Evolutionary conservation across 2,329 filamentous ascomycete genomes (phyloP), one percentile per base, ranked within the genome.

Genomic region (Huntiella bhutanensis): DNA sequence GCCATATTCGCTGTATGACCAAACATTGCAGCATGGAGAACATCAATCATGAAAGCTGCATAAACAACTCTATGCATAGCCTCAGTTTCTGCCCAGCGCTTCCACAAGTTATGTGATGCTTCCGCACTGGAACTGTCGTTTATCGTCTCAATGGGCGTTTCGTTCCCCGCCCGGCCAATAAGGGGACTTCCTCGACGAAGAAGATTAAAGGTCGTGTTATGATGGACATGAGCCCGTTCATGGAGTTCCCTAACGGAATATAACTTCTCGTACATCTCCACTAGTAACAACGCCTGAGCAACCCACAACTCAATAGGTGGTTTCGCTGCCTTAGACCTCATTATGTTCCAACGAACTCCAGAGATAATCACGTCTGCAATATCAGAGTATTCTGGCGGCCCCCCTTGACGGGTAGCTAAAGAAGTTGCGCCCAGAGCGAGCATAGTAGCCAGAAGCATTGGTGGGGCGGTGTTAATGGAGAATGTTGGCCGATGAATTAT

Each of bases 201-300:
- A 38, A 93, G 64, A 0, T 83, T 92, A 46, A 94, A 66, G 0
- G 84, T 88, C 1, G 83, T 84, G 4, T 82, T 80, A 56, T 94
- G 86, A 55, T 93, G 87, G 34, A 93, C 91, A 54, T 94, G 84
- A 0, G 85, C 82, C 53, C 86, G 71, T 59, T 94, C 87, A 60
- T 95, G 86, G 19, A 94, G 66, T 12, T 75, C 72, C 37, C 84
- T 71, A 1, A 83, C 86, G 2, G 82, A 84, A 58, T 83, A 91
- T 72, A 92, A 81, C 67, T 93, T 95, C 63, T 95, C 86, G 55
- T 88, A 93, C 4, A 87, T 74, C 58, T 95, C 87, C 2, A 95
- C 65, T 3, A 94, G 66, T 1, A 95, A 62, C 39, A 93, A 64
- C 0, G 85, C 78, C 57, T 94, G 86, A 52, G 91, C 88, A 1